phyloP scores from a whole-genome alignment of 768 basidiomycete genomes.

The Agrocybe praecox region DNA sequence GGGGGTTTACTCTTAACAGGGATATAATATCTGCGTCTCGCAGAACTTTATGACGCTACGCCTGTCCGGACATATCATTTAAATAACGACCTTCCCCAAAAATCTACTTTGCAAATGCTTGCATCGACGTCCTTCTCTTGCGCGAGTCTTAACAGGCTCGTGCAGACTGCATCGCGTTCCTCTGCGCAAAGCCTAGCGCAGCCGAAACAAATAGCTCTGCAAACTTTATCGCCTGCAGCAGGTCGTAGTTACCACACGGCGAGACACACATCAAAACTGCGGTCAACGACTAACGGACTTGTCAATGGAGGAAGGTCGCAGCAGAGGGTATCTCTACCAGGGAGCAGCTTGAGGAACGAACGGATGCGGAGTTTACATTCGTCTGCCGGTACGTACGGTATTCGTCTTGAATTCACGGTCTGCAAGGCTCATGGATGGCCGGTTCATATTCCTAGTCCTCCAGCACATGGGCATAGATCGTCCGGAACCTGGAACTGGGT shows the following conservation, averaged over 20 bases:
- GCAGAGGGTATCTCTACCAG: neutral
- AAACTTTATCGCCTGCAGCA: neutral
- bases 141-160: neutral
- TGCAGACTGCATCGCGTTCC: slow-evolving; percentile 1
- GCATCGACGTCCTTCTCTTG: neutral
- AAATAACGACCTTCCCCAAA: neutral
- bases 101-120: neutral
- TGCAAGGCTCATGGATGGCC: neutral
- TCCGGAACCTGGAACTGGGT: slow-evolving; percentile 30
- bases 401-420: neutral
- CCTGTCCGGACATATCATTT: neutral
- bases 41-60: neutral
- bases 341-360: neutral
- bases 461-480: slow-evolving; percentile 21
- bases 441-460: slow-evolving; percentile 2
- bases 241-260: neutral
- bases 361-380: slow-evolving; percentile 19
- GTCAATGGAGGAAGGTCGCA: neutral
- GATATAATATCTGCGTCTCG: neutral
- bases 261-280: neutral
- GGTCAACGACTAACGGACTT: neutral
- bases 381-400: slow-evolving; percentile 18
- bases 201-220: neutral
- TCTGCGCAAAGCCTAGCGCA: neutral
- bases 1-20: no score